Percentiles rank a stretch among this genome's conserved stretches.
These are phyloP conservation scores for Linderina pennispora DNA, from an alignment of 192 early-diverging fungal species.

Conservation along the genomic window DNA sequence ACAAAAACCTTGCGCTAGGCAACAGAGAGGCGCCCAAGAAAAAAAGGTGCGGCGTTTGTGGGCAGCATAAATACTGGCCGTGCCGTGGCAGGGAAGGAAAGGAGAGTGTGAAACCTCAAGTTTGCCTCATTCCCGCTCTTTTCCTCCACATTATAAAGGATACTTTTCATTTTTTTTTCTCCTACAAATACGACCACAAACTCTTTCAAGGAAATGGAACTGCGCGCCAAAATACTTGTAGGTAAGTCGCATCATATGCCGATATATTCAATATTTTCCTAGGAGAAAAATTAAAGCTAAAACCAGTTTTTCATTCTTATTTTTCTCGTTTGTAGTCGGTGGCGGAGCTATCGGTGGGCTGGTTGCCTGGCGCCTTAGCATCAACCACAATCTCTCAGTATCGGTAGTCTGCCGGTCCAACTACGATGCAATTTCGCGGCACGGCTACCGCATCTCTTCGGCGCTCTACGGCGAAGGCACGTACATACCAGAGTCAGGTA, in stretches of 20 bases:
- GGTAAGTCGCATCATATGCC: background rate
- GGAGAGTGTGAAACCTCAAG: too few species aligned
- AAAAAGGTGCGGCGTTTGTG: too few species aligned
- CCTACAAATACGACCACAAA: too few species aligned
- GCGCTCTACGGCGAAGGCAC: slow-evolving; percentile 23
- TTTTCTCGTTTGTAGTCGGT: slow-evolving; percentile 22
- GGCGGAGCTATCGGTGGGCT: slow-evolving; percentile 41
- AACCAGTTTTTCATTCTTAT: background rate
- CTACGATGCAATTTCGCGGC: slow-evolving; percentile 16
- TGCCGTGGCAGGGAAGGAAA: too few species aligned
- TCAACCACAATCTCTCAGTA: slow-evolving; percentile 15
- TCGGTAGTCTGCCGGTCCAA: slow-evolving; percentile 41
- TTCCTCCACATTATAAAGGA: background rate
- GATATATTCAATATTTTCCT: background rate
- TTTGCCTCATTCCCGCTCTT: too few species aligned
- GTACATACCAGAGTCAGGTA: slow-evolving; percentile 13
- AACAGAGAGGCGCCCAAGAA: too few species aligned
- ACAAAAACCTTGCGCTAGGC: too few species aligned
- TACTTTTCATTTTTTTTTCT: background rate
- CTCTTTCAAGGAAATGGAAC: too few species aligned
- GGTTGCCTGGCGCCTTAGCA: slow-evolving; percentile 38
- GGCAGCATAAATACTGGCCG: too few species aligned
- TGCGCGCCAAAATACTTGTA: background rate
- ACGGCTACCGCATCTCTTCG: slow-evolving; percentile 24
- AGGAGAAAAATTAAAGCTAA: background rate